phyloP scores from a whole-genome alignment of 345 rosid species.

The Populus simonii region DNA sequence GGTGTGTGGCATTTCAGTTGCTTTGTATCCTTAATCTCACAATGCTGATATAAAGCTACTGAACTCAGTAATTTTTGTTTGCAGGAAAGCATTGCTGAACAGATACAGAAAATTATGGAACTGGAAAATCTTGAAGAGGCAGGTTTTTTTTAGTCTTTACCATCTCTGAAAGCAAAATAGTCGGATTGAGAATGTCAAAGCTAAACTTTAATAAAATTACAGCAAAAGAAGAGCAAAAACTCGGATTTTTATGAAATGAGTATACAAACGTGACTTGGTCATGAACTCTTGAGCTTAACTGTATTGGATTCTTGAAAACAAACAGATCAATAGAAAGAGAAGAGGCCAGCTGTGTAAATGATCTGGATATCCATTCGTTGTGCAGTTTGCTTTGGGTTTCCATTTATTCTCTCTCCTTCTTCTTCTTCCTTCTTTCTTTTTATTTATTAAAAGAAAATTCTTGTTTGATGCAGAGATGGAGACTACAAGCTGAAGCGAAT shows the following conservation, averaged over 20 bases:
- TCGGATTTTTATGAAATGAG: neutral
- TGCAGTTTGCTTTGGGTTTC: neutral
- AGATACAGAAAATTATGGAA: constrained; percentile 88
- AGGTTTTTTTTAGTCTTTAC: constrained; percentile 5
- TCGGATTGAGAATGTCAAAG: neutral
- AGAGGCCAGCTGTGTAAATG: neutral
- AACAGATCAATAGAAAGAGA: neutral
- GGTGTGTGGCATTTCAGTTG: constrained; percentile 40
- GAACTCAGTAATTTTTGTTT: constrained; percentile 18
- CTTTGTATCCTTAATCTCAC: neutral
- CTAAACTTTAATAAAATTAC: neutral
- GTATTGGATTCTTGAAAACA: neutral
- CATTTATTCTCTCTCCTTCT: neutral
- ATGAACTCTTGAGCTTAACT: neutral
- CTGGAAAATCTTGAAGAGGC: constrained; percentile 97
- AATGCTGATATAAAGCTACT: neutral
- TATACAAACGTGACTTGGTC: neutral
- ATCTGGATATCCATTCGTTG: neutral
- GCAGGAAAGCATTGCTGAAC: constrained; percentile 78
- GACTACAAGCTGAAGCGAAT: constrained; percentile 84
- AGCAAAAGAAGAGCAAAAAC: neutral
- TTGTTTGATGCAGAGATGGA: constrained; percentile 64
- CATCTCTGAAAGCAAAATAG: neutral
- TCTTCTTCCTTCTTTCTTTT: neutral
- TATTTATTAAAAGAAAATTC: neutral